Evolutionary conservation across 192 early-diverging fungal genomes (phyloP), one percentile per base, ranked within the genome.

Genomic region (Backusella tuberculispora): DNA sequence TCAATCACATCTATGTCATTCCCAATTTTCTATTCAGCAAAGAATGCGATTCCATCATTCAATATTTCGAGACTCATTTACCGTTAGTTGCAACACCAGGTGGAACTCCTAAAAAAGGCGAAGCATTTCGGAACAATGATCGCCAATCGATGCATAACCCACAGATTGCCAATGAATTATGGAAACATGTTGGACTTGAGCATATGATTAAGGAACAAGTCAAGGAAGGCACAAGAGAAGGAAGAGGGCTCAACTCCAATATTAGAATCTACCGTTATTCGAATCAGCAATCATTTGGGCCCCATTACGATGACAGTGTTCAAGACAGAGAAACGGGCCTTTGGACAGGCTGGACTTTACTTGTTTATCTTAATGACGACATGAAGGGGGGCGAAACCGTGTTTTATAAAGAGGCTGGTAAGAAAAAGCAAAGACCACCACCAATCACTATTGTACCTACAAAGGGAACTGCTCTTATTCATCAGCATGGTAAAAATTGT

Each of bases 251-350:
- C 6, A 85, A 85, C 43, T 56, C 73, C 14, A 85, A 85, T 72
- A 78, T 85, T 41, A 72, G 84, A 1, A 77, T 85, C 17, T 85
- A 85, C 71, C 79, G 81, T 29, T 85, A 85, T 75, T 48, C 47
- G 14, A 44, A 69, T 12, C 76, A 79, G 10, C 84, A 85, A 50
- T 71, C 53, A 40, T 85, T 85, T 74, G 81, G 78, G 12, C 43
- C 64, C 12, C 84, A 85, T 53, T 85, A 85, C 71, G 84, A 85
- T 48, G 84, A 83, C 21, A 76, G 78, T 12, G 83, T 81, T 5
- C 63, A 76, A 42, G 81, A 83, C 66, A 45, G 40, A n/a, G 46
- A 45, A 12, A 78, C 76, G 10, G 74, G 78, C 5, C 69, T 74
- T 2, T 71, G 73, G 80, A 83, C 78, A 34, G 79, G 76, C 13